Conservation (phyloP, 768 basidiomycete genomes). For the Boletus coccyginus region DNA sequence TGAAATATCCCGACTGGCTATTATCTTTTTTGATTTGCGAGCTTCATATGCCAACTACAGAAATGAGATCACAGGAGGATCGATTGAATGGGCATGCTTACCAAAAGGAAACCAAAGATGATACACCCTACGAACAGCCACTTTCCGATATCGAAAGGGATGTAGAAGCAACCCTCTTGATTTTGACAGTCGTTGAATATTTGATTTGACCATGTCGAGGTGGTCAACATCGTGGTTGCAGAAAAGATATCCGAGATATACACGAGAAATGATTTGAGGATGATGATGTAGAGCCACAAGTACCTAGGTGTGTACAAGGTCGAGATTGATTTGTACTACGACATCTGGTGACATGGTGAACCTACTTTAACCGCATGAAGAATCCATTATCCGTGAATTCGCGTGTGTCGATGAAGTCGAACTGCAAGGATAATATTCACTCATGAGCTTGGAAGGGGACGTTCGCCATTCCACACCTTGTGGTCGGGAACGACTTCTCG, state of each 20-base stretch:
- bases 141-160: constrained; percentile 85
- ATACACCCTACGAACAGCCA: constrained; percentile 99
- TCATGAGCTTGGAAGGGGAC: background rate
- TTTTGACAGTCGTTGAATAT: constrained; percentile 76
- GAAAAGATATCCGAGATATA: constrained; percentile 98
- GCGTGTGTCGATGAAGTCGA: constrained; percentile 92
- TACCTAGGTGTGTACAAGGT: constrained; percentile 54
- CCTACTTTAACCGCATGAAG: constrained; percentile 82
- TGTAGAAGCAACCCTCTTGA: constrained; percentile 71
- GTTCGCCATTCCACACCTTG: constrained; percentile 59
- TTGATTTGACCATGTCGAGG: constrained; percentile 85
- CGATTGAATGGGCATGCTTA: constrained; percentile 35
- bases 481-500: constrained; percentile 96
- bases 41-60: constrained; percentile 85
- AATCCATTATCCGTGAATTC: constrained; percentile 91
- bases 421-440: constrained; percentile 47
- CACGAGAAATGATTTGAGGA: constrained; percentile 95
- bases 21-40: constrained; percentile 90
- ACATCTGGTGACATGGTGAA: background rate
- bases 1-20: constrained; percentile 93
- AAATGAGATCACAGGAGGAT: constrained; percentile 7
- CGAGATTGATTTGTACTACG: constrained; percentile 1
- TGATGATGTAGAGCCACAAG: constrained; percentile 87
- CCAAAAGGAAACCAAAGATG: constrained; percentile 95
- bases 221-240: constrained; percentile 93